phyloP scores from a whole-genome alignment of 192 early-diverging fungal species.

The Entomortierella lignicola region DNA sequence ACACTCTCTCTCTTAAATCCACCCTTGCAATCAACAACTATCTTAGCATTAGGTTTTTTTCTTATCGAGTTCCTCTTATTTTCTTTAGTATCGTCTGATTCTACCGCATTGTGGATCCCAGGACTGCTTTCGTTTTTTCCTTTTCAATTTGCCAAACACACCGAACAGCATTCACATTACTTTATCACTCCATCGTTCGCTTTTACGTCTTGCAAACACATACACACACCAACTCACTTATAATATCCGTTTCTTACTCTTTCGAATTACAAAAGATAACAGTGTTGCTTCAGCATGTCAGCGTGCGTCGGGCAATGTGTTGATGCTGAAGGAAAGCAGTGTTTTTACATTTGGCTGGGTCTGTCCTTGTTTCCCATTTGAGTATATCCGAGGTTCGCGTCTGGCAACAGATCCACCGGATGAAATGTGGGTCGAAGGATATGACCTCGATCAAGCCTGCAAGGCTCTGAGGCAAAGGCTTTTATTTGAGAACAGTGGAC shows the following conservation, averaged over 20 bases:
- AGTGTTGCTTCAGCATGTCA: neutral
- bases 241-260: too few relatives aligned
- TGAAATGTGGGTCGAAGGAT: slow-evolving; percentile 35
- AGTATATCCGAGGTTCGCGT: slow-evolving; percentile 36
- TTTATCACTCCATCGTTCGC: too few relatives aligned
- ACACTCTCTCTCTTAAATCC: too few relatives aligned
- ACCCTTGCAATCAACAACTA: neutral
- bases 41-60: too few relatives aligned
- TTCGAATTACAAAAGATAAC: neutral
- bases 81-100: too few relatives aligned
- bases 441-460: slow-evolving; percentile 27
- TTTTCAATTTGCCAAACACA: too few relatives aligned
- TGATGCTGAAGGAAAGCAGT: neutral
- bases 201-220: too few relatives aligned
- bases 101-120: too few relatives aligned
- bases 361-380: slow-evolving; percentile 36
- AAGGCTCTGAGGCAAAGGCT: slow-evolving; percentile 22
- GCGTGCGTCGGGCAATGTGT: neutral
- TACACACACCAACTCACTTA: too few relatives aligned
- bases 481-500: slow-evolving; percentile 8
- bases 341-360: slow-evolving; percentile 13
- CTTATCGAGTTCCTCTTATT: too few relatives aligned
- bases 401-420: slow-evolving; percentile 38
- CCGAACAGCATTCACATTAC: too few relatives aligned
- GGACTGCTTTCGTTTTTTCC: too few relatives aligned